Percentiles rank a stretch among this genome's conserved stretches.
These are phyloP conservation scores for Themeda triandra DNA, from an alignment of 176 grass and related monocot species.

Conservation along the genomic window DNA sequence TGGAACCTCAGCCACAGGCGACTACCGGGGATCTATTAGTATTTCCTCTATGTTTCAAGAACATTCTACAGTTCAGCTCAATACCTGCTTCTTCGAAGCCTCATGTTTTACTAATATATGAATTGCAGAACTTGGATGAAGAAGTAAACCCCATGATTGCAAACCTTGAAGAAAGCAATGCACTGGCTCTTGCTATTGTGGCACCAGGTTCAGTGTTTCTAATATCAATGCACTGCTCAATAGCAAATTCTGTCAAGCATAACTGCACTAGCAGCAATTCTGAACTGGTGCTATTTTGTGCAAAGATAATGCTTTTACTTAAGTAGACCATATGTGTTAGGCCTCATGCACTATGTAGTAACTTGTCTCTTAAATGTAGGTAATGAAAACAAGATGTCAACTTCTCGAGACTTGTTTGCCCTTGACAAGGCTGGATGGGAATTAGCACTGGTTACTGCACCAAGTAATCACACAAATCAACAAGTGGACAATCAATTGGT, in stretches of 20 bases:
- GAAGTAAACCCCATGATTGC: slow-evolving; percentile 76
- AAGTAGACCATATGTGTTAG: not conserved
- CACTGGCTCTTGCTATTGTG: slow-evolving; percentile 81
- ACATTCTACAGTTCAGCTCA: not conserved
- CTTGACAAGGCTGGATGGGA: slow-evolving; percentile 78
- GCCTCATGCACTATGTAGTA: slow-evolving; percentile 2
- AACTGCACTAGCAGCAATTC: too few species aligned
- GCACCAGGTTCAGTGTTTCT: slow-evolving; percentile 49
- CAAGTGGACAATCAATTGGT: slow-evolving; percentile 71
- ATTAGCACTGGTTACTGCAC: slow-evolving; percentile 65
- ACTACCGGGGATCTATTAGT: slow-evolving; percentile 75
- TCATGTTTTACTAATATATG: slow-evolving; percentile 1
- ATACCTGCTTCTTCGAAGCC: not conserved
- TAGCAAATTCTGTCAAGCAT: too few species aligned
- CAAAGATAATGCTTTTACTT: not conserved
- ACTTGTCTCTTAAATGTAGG: slow-evolving; percentile 41
- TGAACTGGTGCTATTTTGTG: not conserved
- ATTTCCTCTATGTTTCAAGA: slow-evolving; percentile 8
- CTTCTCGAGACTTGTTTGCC: slow-evolving; percentile 60
- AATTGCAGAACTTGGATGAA: slow-evolving; percentile 75
- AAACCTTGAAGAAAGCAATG: slow-evolving; percentile 77
- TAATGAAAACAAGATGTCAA: slow-evolving; percentile 48
- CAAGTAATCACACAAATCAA: slow-evolving; percentile 68
- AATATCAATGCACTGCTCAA: not conserved
- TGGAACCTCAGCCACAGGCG: slow-evolving; percentile 27